phyloP scores from a whole-genome alignment of 106 monocot species.

The Narthecium ossifragum region DNA sequence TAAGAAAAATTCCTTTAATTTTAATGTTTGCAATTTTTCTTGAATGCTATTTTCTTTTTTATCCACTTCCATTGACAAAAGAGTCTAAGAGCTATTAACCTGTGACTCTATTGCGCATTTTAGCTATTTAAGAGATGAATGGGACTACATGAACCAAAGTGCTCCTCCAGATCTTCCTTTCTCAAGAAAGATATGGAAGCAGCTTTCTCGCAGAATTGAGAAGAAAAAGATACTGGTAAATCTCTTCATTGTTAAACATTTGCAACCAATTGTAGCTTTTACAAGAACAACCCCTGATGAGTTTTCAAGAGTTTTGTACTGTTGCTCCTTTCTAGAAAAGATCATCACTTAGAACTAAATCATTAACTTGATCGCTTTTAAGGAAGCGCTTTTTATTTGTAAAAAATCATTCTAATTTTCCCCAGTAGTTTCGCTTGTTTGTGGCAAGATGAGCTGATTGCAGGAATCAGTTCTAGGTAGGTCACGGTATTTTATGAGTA shows the following conservation, averaged over 20 bases:
- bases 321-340: no score
- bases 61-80: no score
- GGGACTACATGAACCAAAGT: constrained; percentile 47
- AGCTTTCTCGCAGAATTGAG: constrained; percentile 47
- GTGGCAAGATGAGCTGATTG: no score
- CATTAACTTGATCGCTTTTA: background rate
- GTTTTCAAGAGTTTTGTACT: no score
- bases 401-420: background rate
- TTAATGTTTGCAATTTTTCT: no score
- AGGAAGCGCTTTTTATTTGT: background rate
- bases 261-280: background rate
- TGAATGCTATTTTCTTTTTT: no score
- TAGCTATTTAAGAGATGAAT: constrained; percentile 82
- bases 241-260: constrained; percentile 10
- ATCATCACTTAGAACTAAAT: background rate
- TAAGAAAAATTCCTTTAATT: no score
- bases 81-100: no score
- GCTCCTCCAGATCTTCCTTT: constrained; percentile 35
- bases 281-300: no score
- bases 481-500: no score
- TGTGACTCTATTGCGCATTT: constrained; percentile 9
- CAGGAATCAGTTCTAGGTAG: no score
- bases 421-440: no score
- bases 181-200: constrained; percentile 45
- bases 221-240: constrained; percentile 54